Conservation (phyloP, 2,329 filamentous ascomycete genomes). For the Penicillium janthinellum region DNA sequence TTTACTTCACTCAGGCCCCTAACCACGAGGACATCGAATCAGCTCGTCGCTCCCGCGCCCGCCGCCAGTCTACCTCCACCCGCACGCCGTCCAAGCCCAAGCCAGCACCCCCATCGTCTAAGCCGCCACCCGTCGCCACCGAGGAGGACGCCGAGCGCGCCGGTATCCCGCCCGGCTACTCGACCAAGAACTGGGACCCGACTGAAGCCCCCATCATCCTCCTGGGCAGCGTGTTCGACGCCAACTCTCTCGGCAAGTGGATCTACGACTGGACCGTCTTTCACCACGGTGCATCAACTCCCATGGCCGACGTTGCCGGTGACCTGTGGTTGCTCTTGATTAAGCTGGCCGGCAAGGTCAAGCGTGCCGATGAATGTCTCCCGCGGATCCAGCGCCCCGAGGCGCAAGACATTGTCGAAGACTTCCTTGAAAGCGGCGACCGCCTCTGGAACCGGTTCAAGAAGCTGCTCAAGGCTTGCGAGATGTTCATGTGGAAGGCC, state of each 20-base stretch:
- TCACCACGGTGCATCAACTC: slow-evolving; percentile 76
- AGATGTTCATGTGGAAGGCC: slow-evolving; percentile 91
- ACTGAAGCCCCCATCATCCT: slow-evolving; percentile 91
- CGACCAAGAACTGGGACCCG: slow-evolving; percentile 97
- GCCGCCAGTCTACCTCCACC: slow-evolving; percentile 57
- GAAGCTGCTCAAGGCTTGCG: slow-evolving; percentile 84
- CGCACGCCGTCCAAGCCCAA: slow-evolving; percentile 49
- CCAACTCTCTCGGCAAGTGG: slow-evolving; percentile 97
- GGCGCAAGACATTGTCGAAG: slow-evolving; percentile 78
- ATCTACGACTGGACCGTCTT: slow-evolving; percentile 99
- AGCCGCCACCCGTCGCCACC: slow-evolving; percentile 56
- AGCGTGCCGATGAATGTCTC: slow-evolving; percentile 79
- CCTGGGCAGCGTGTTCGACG: slow-evolving; percentile 92
- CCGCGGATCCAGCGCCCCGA: slow-evolving; percentile 71
- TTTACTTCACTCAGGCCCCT: slow-evolving; percentile 57
- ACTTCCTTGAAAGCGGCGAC: slow-evolving; percentile 88
- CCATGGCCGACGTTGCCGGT: slow-evolving; percentile 87
- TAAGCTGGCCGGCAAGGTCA: slow-evolving; percentile 89
- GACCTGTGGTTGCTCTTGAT: slow-evolving; percentile 95
- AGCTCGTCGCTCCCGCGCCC: slow-evolving; percentile 52
- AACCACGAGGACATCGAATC: slow-evolving; percentile 57
- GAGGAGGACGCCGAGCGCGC: slow-evolving; percentile 65
- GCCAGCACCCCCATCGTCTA: slow-evolving; percentile 33
- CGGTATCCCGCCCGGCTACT: slow-evolving; percentile 85
- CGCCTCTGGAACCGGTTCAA: slow-evolving; percentile 83